Evolutionary conservation across 306 rosid genomes (phyloP).

Genomic region (Casuarina equisetifolia): DNA sequence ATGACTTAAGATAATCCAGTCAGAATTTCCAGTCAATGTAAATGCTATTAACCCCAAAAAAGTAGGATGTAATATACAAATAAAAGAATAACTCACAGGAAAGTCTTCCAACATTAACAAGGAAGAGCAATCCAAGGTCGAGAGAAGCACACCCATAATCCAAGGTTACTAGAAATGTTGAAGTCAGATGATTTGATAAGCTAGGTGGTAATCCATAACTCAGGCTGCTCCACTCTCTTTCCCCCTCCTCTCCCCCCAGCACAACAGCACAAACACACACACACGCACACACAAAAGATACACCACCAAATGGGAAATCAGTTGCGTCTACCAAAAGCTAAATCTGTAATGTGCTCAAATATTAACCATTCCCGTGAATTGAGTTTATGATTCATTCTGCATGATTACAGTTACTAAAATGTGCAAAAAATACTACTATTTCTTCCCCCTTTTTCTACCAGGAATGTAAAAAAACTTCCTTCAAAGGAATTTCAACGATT

Average conservation of each 20-base stretch:
- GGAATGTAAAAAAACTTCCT: not conserved
- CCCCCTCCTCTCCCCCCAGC: no score
- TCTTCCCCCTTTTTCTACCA: not conserved
- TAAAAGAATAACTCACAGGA: not conserved
- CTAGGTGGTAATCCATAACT: no score
- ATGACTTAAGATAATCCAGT: conserved; percentile 5
- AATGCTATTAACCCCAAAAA: not conserved
- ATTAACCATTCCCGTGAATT: not conserved
- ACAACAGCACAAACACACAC: no score
- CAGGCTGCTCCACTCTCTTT: no score
- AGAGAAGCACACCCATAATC: no score
- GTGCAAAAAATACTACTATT: not conserved
- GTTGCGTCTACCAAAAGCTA: not conserved
- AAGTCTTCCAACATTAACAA: not conserved
- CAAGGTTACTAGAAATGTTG: no score
- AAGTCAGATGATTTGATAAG: no score
- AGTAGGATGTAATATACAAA: not conserved
- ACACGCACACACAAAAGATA: no score
- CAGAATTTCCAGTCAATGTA: not conserved
- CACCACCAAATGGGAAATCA: no score
- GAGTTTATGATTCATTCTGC: not conserved
- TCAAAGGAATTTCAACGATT: not conserved
- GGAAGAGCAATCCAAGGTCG: not conserved
- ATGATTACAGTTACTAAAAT: no score
- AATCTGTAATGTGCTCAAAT: not conserved